These are phyloP conservation scores for Starmerella kuoi DNA, from an alignment of 805 yeast genomes.

Conservation along the genomic window DNA sequence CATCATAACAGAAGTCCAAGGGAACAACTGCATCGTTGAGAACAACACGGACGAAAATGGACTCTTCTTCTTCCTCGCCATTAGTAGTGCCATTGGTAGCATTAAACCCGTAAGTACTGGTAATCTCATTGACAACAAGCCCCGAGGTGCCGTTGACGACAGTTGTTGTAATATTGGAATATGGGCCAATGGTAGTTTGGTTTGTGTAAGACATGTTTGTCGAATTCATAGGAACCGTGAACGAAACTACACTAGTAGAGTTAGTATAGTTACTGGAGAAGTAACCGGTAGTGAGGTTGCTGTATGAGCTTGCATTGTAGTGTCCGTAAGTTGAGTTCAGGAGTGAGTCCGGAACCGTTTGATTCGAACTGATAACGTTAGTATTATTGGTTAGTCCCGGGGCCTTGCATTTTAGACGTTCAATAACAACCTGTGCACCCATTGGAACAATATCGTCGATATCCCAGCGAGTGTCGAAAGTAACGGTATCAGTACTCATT, in stretches of 20 bases:
- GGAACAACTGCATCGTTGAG: constrained; percentile 47
- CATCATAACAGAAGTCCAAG: constrained; percentile 36
- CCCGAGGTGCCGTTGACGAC: constrained; percentile 6
- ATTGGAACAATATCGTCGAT: constrained; percentile 31
- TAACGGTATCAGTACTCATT: constrained; percentile 32
- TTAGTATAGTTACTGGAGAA: constrained; percentile 10
- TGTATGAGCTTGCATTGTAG: constrained; percentile 24
- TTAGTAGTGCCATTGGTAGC: constrained; percentile 5
- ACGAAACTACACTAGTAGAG: not conserved
- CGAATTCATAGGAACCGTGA: not conserved
- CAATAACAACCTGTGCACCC: constrained; percentile 26
- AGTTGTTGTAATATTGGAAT: constrained; percentile 3
- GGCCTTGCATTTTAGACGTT: constrained; percentile 30
- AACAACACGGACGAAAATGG: constrained; percentile 36
- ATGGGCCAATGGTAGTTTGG: constrained; percentile 5
- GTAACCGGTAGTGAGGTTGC: constrained; percentile 14
- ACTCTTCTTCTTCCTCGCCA: constrained; percentile 8
- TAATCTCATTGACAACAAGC: constrained; percentile 2
- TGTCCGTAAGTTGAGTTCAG: constrained; percentile 10
- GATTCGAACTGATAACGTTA: constrained; percentile 6
- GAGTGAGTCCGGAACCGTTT: constrained; percentile 12
- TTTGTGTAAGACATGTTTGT: not conserved
- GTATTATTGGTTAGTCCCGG: constrained; percentile 16
- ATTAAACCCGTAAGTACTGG: constrained; percentile 10
- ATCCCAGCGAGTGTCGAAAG: constrained; percentile 40